Evolutionary conservation across 176 grass and related monocot genomes (phyloP), one percentile per base, ranked within the genome.

Genomic region (Ensete ventricosum): DNA sequence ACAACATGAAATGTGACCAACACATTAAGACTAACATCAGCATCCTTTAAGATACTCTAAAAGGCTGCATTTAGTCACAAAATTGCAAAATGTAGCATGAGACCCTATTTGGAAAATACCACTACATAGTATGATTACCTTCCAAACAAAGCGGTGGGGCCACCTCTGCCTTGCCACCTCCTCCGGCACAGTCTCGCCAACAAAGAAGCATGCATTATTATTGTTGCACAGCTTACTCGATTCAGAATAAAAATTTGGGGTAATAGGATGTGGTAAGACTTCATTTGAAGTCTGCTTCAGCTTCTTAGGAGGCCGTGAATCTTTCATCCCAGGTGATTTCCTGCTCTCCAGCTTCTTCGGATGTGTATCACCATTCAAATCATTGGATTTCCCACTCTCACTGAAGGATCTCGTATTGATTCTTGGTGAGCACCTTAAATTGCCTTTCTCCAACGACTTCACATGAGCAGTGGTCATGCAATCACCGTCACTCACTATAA

Each of bases 81-180:
- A 16, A 20, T 72, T 72, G 50, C 49, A 72, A 72, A 17, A n/a
- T n/a, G 16, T 16, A 60, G 14, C n/a, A 22, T 24, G 14, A 13
- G 11, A 50, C 4, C 43, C 2, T n/a, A 11, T 1, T 19, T 53
- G 57, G n/a, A 22, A 1, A 11, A 23, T 53, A 4, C 17, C 16
- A 10, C 20, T 55, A 57, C 3, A 14, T 1, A 75, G 54, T 34
- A 75, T n/a, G 16, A 8, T 68, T 73, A 89, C 83, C 77, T 83
- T 85, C 48, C 64, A 73, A 29, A 67, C 55, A 10, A 90, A 97
- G 51, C 82, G 94, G 66, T 97, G 72, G 74, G 90, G 90, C 94
- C 94, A 93, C 70, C 80, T 88, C 62, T 63, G 57, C 75, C 80
- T 85, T 57, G 94, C 90, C 83, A 90, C 90, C 73, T 93, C 84